phyloP scores from a whole-genome alignment of 1,284 basidiomycete genomes.

The Ganoderma sinense region DNA sequence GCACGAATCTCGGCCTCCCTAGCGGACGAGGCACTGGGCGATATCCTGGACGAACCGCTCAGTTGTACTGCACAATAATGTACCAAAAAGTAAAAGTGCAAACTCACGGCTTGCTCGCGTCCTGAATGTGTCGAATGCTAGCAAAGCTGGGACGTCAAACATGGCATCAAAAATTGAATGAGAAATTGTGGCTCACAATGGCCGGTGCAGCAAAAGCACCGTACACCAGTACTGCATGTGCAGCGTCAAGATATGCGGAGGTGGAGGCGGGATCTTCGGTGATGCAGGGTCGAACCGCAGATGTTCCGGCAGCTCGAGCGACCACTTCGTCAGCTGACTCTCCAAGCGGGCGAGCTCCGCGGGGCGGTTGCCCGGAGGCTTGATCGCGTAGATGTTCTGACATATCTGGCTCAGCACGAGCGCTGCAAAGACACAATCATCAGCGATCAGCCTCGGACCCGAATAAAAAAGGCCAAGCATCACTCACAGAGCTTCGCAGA shows the following conservation, averaged over 20 bases:
- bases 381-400: conserved; percentile 78
- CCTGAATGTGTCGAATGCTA: conserved; percentile 34
- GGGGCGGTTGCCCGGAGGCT: conserved; percentile 62
- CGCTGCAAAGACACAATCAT: conserved; percentile 49
- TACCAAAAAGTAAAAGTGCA: background rate
- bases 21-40: conserved; percentile 29
- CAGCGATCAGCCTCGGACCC: background rate
- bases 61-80: background rate
- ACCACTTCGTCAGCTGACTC: conserved; percentile 79
- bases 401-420: conserved; percentile 73
- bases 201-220: conserved; percentile 80
- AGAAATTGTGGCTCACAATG: conserved; percentile 65
- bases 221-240: conserved; percentile 92
- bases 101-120: conserved; percentile 33
- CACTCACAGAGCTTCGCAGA: conserved; percentile 74
- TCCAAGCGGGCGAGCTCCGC: conserved; percentile 68
- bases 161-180: background rate
- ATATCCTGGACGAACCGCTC: conserved; percentile 12
- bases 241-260: conserved; percentile 75
- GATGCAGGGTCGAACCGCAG: conserved; percentile 66
- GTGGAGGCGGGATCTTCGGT: conserved; percentile 48
- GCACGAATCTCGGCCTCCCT: conserved; percentile 62
- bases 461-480: background rate
- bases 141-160: background rate
- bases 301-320: conserved; percentile 74